phyloP scores from a whole-genome alignment of 139 green algal species.

The Haematococcus lacustris region DNA sequence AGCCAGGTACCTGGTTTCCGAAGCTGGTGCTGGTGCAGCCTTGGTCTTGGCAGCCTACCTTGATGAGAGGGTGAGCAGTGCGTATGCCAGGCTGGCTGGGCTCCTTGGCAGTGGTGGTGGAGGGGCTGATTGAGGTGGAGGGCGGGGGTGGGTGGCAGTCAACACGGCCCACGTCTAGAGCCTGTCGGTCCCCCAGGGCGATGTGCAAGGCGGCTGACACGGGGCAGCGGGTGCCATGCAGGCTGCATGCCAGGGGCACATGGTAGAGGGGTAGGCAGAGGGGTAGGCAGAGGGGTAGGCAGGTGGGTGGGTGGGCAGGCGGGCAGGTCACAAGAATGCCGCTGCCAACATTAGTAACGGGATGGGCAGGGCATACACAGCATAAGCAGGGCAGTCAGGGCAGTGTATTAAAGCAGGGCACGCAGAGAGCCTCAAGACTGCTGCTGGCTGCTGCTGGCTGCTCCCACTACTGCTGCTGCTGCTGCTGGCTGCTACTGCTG shows the following conservation, averaged over 20 bases:
- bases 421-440: background rate
- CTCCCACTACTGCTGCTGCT: background rate
- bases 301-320: no score
- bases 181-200: slow-evolving; percentile 68
- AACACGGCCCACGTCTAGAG: slow-evolving; percentile 68
- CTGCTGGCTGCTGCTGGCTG: background rate
- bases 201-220: slow-evolving; percentile 77
- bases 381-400: background rate
- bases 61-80: no score
- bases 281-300: no score
- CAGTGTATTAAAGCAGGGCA: background rate
- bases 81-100: no score
- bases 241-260: slow-evolving; percentile 15
- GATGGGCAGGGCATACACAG: no score
- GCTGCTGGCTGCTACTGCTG: no score
- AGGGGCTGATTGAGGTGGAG: background rate
- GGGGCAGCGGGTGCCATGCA: slow-evolving; percentile 64
- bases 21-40: no score
- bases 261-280: no score
- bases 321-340: no score
- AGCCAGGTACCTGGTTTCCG: no score
- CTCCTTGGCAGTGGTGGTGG: background rate
- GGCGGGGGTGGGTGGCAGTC: background rate
- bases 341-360: no score
- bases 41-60: no score